Evolutionary conservation across 768 basidiomycete genomes (phyloP), one percentile per base, ranked within the genome.

Genomic region (Russula ochroleuca): DNA sequence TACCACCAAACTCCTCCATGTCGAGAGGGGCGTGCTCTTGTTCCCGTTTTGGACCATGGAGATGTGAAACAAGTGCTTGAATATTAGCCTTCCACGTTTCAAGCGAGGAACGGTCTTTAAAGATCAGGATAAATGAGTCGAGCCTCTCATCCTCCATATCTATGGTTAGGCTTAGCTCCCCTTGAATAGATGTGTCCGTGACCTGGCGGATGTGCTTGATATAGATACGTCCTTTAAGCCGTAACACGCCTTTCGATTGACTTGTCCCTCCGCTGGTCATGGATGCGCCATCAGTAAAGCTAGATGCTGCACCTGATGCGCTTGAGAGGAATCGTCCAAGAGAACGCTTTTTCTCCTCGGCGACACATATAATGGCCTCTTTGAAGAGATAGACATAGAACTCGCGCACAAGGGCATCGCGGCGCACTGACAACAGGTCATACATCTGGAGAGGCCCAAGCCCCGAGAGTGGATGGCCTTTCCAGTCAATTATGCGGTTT

Each of bases 311-410:
- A 43, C 75, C 73, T 10, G 61, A 52, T 0, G 86, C 85, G 62
- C 78, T 81, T 35, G 87, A 86, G 5, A 94, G 79, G 51, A 94
- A 79, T 31, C 88, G 83, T 9, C 88, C 85, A 2, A 94, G 76
- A 0, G 87, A 85, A 28, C 89, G 85, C 70, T 93, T 95, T 79
- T 87, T 92, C 76, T 99, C 96, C 74, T 98, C 83, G 9, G 68
- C 72, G n/a, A 98, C 94, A 73, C 97, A 99, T 64, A 99, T 94
- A 68, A 99, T 91, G 11, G 97, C 97, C 74, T 98, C 94, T 71
- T 88, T 89, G 84, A 98, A 99, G 31, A 99, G 83, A 77, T 98
- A 98, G 64, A 97, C 93, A 72, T 87, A 91, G 75, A 98, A 98
- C 73, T 97, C 95, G 59, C 94, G 85, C 21, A 95, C 88, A 64